Percentiles rank a stretch among this genome's conserved stretches.
phyloP scores from a whole-genome alignment of 148 eudicot species.

The Camellia sinensis region DNA sequence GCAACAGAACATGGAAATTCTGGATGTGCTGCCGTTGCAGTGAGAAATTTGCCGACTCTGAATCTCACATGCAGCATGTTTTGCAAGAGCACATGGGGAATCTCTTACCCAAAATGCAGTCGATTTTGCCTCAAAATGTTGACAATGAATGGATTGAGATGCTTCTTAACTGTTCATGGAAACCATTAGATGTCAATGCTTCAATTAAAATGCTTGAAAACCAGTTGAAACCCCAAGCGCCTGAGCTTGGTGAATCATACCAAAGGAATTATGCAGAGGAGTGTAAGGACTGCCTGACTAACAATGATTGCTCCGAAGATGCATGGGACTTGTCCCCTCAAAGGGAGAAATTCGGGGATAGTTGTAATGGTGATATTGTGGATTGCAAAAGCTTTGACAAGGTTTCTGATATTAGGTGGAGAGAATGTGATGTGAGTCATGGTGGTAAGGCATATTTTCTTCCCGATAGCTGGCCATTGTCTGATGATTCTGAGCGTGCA shows the following conservation, averaged over 20 bases:
- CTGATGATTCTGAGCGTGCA: slow-evolving; percentile 70
- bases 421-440: slow-evolving; percentile 40
- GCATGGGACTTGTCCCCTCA: slow-evolving; percentile 47
- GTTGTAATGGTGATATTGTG: slow-evolving; percentile 31
- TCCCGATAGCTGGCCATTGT: slow-evolving; percentile 68
- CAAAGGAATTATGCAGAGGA: slow-evolving; percentile 27
- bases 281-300: slow-evolving; percentile 38
- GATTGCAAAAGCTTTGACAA: slow-evolving; percentile 35
- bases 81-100: slow-evolving; percentile 70
- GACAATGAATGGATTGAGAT: slow-evolving; percentile 81
- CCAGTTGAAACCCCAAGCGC: slow-evolving; percentile 37
- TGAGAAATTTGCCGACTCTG: slow-evolving; percentile 57
- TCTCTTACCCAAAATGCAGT: slow-evolving; percentile 55
- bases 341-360: slow-evolving; percentile 36
- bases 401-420: slow-evolving; percentile 38
- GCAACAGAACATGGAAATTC: slow-evolving; percentile 64
- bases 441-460: slow-evolving; percentile 39
- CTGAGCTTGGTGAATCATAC: slow-evolving; percentile 30
- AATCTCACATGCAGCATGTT: slow-evolving; percentile 61
- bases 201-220: slow-evolving; percentile 59
- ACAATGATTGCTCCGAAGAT: slow-evolving; percentile 45
- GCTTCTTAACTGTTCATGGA: slow-evolving; percentile 79
- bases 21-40: slow-evolving; percentile 84
- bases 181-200: slow-evolving; percentile 74
- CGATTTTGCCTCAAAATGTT: slow-evolving; percentile 59